phyloP scores from a whole-genome alignment of 2,329 filamentous ascomycete genomes.

The Aquanectria penicillioides region DNA sequence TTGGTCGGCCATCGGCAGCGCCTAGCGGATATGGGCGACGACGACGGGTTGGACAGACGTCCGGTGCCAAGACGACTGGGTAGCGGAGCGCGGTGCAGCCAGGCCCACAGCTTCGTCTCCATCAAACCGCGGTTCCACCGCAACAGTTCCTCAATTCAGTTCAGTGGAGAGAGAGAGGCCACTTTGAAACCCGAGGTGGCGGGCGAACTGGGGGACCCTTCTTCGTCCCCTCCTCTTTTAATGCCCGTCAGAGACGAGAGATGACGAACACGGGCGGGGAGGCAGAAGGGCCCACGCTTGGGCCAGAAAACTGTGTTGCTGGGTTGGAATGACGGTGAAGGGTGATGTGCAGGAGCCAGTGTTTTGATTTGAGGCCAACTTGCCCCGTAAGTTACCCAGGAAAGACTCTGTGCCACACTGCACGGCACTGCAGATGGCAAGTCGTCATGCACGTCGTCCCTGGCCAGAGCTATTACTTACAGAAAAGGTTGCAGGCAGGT shows the following conservation, averaged over 20 bases:
- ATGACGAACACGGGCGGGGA: not conserved
- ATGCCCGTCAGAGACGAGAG: too few species aligned
- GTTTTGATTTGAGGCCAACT: not conserved
- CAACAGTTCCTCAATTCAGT: constrained; percentile 1
- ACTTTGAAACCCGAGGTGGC: constrained; percentile 20
- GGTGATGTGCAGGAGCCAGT: constrained; percentile 1
- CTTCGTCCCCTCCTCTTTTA: too few species aligned
- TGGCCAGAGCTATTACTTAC: not conserved
- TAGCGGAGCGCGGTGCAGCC: constrained; percentile 33
- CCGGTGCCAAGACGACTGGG: not conserved
- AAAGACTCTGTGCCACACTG: constrained; percentile 5
- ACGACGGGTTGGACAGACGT: too few species aligned
- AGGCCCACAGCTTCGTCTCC: constrained; percentile 10
- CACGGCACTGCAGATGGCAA: constrained; percentile 9
- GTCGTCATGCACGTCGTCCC: constrained; percentile 3
- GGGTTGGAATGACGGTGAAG: constrained; percentile 20
- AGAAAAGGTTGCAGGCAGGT: not conserved
- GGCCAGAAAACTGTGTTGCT: not conserved
- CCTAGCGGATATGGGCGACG: constrained; percentile 18
- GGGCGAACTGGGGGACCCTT: constrained; percentile 16
- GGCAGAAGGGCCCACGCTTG: not conserved
- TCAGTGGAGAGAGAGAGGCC: constrained; percentile 7
- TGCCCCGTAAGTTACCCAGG: not conserved
- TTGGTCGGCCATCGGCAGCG: constrained; percentile 21
- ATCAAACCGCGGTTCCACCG: not conserved